Evolutionary conservation across 2,329 filamentous ascomycete genomes (phyloP).

Genomic region (Emydomyces testavorans): DNA sequence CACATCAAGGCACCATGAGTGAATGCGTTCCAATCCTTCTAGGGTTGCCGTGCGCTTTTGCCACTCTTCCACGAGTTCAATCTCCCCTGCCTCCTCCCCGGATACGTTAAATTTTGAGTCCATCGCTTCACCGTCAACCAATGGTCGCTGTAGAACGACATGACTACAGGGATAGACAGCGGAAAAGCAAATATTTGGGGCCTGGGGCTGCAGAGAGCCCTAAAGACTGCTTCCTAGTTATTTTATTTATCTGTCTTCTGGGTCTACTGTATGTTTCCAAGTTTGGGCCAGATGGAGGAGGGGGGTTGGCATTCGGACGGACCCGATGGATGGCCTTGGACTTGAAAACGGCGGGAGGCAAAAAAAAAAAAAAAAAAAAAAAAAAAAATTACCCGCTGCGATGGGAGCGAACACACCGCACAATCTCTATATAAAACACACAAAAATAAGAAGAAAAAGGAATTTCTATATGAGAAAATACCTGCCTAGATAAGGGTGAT

Average conservation of each 20-base stretch:
- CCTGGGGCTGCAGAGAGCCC: not conserved
- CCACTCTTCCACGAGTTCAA: not conserved
- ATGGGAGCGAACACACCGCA: not conserved
- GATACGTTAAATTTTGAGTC: not conserved
- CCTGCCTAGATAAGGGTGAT: no score
- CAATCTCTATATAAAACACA: not conserved
- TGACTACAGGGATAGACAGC: slow-evolving; percentile 10
- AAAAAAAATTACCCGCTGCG: not conserved
- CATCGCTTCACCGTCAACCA: slow-evolving; percentile 5
- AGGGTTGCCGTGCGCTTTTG: no score
- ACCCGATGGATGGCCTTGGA: not conserved
- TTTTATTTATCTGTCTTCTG: not conserved
- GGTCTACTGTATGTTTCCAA: slow-evolving; percentile 4
- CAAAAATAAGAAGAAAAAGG: not conserved
- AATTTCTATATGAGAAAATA: no score
- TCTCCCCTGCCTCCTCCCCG: slow-evolving; percentile 4
- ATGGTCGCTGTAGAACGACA: slow-evolving; percentile 7
- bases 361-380: not conserved
- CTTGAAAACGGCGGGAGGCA: slow-evolving; percentile 5
- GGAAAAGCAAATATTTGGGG: slow-evolving; percentile 10
- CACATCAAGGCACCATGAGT: no score
- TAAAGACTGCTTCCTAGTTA: not conserved
- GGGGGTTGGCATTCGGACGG: not conserved
- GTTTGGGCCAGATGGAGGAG: slow-evolving; percentile 1
- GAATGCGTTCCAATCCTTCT: no score